phyloP scores from a whole-genome alignment of 1,284 basidiomycete species.

The Bondarzewia mesenterica region DNA sequence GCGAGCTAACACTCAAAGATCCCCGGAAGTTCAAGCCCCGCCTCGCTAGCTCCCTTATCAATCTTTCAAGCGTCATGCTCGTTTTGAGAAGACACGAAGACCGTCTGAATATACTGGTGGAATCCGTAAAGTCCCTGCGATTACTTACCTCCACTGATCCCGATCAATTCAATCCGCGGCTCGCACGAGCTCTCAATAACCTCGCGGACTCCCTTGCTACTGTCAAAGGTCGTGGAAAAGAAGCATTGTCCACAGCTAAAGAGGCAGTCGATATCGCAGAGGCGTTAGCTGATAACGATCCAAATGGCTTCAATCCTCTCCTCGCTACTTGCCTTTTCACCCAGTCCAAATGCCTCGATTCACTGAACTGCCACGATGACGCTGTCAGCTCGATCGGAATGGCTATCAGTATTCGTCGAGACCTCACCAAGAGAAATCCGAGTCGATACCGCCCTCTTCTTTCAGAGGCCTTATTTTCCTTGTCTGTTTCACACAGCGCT shows the following conservation, averaged over 20 bases:
- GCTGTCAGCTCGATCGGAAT: not conserved
- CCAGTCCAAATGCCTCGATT: not conserved
- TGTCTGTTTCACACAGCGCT: not conserved
- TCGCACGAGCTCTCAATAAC: not conserved
- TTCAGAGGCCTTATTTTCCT: not conserved
- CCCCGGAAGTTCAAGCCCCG: not conserved
- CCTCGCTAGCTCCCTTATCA: not conserved
- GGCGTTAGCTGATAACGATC: not conserved
- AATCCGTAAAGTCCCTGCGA: not conserved
- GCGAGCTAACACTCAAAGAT: not conserved
- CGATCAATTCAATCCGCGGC: not conserved
- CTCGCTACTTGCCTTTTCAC: not conserved
- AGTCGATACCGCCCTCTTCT: not conserved
- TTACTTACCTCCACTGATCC: not conserved
- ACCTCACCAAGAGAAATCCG: not conserved
- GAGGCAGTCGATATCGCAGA: not conserved
- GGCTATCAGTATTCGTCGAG: not conserved
- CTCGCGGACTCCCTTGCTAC: not conserved
- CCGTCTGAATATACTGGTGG: not conserved
- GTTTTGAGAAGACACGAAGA: not conserved
- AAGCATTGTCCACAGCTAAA: not conserved
- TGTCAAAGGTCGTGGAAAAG: not conserved
- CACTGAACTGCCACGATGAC: not conserved
- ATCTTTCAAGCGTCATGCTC: not conserved
- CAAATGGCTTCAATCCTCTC: not conserved